phyloP scores from a whole-genome alignment of 257 asterid species.

The Henckelia pumila region DNA sequence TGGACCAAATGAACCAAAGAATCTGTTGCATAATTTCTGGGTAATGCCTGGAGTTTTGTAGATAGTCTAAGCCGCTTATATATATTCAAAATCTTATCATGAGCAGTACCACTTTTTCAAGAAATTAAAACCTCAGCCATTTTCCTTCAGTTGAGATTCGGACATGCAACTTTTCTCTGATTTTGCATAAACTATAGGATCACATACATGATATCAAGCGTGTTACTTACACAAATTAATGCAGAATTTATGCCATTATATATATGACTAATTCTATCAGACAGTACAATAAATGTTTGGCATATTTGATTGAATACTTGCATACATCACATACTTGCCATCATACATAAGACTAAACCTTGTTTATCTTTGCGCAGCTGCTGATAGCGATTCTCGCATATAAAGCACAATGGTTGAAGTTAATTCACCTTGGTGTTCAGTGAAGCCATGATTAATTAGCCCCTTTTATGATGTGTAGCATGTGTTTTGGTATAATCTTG shows the following conservation, averaged over 20 bases:
- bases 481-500: slow-evolving; percentile 22
- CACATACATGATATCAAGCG: neutral
- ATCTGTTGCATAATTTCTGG: neutral
- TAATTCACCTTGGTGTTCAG: slow-evolving; percentile 20
- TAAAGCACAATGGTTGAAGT: neutral
- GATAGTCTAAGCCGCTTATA: neutral
- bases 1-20: neutral
- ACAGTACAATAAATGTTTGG: too few relatives aligned
- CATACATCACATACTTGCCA: too few relatives aligned
- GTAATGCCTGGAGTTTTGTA: neutral
- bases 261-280: neutral
- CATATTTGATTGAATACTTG: neutral
- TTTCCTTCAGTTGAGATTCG: neutral
- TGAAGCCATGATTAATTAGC: slow-evolving; percentile 25
- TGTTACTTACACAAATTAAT: neutral
- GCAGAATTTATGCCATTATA: neutral
- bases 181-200: neutral
- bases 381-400: neutral
- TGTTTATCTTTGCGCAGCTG: neutral
- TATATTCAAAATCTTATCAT: too few relatives aligned
- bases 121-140: neutral
- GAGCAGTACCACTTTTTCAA: neutral
- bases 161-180: neutral
- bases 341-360: too few relatives aligned
- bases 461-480: slow-evolving; percentile 11